These are phyloP conservation scores for Trypanosoma avium DNA, from an alignment of 208 protist species.

Conservation along the genomic window DNA sequence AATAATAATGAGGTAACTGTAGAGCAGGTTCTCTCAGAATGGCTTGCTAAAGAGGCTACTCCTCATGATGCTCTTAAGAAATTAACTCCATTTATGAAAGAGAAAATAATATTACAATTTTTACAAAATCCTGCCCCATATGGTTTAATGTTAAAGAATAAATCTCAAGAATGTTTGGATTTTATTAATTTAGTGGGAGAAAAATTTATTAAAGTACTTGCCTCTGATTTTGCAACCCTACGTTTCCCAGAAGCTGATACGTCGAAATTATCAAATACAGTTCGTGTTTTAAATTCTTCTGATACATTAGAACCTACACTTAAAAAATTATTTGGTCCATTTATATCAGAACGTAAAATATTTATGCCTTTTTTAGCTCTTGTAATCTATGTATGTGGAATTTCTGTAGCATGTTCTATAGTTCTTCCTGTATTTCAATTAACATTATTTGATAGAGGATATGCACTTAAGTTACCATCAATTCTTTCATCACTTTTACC, in stretches of 20 bases:
- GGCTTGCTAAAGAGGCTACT: constrained; percentile 3
- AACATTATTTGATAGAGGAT: not conserved
- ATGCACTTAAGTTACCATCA: constrained; percentile 7
- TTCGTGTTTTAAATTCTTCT: constrained; percentile 29
- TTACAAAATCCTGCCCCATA: too few species aligned
- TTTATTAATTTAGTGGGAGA: constrained; percentile 22
- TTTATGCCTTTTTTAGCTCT: constrained; percentile 32
- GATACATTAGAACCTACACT: constrained; percentile 25
- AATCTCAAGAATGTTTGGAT: too few species aligned
- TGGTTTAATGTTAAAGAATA: too few species aligned
- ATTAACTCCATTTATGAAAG: too few species aligned
- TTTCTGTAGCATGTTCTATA: constrained; percentile 14
- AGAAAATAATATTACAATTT: too few species aligned
- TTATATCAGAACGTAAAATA: not conserved
- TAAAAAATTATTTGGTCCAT: not conserved
- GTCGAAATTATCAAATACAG: constrained; percentile 29
- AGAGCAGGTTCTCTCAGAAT: constrained; percentile 17
- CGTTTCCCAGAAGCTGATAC: constrained; percentile 23
- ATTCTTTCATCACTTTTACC: constrained; percentile 1
- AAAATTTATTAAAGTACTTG: constrained; percentile 46
- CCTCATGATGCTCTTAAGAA: constrained; percentile 17
- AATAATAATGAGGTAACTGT: not conserved
- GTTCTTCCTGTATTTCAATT: constrained; percentile 31
- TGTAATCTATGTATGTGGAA: constrained; percentile 23
- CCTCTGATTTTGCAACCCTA: constrained; percentile 47